Base-by-base conservation (phyloP, 2,329 filamentous ascomycete species). In the Clathrospora elynae region DNA sequence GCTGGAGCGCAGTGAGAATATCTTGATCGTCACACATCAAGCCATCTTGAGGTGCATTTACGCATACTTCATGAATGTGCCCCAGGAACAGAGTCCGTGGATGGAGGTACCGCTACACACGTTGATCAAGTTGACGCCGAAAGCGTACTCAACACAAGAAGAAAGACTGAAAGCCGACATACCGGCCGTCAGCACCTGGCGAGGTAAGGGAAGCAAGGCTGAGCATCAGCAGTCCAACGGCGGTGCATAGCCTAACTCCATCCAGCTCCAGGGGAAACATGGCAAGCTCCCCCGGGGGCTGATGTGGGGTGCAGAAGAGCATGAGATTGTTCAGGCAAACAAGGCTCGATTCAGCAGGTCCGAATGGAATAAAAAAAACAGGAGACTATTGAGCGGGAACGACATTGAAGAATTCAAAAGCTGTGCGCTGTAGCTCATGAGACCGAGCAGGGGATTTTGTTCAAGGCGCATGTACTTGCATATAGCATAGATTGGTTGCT, bases 101-200 rank as follows among this genome's bases (percentile, higher is more conserved):
- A 96, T 97, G 88, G 92, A 96, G 64, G 93, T 99, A 6, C 93
- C 93, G 5, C 78, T 99, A 49, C 93, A 99, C 71, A 96, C 90
- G 6, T 78, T 99, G 33, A 97, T 99, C 74, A 96, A 96, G 74
- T 79, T 99, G 36, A 97, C 93, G 5, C 93, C 93, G 2, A 84
- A 89, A 49, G 93, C 93, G 6, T 99, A 99, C 69, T 88, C 88
- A 34, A 99, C 93, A 1, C 85, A 95, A 46, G 90, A 97, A 67
- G 83, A 93, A 70, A 81, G 90, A 30, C 88, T 90, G 64, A 86
- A 88, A 68, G 92, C 92, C 6, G 87, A 95, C 66, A 96, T 99
- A 55, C 89, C 91, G 4, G 93, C 93, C 3, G 93, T 99, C 37
- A 95, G 88, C 71, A 99, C 93, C 13, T 99, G 91, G 88, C 80